Evolutionary conservation across 2,329 filamentous ascomycete genomes (phyloP).

Genomic region (Phyllosticta paracitricarpa): DNA sequence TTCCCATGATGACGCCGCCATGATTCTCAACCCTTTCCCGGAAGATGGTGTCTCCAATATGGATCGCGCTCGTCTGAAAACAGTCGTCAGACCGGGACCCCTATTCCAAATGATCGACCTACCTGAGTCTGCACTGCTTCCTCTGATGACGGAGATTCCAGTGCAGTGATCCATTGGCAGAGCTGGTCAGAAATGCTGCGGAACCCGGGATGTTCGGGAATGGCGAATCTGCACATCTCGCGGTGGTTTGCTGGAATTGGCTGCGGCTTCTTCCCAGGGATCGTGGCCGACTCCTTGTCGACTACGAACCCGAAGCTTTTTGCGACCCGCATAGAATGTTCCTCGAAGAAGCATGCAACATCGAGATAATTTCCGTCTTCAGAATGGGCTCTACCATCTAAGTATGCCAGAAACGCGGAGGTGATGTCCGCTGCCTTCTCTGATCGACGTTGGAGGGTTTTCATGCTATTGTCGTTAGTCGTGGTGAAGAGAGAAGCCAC

Average conservation of each 20-base stretch:
- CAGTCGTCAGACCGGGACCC: not conserved
- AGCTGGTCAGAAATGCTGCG: not conserved
- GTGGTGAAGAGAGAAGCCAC: not conserved
- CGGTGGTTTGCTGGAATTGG: conserved; percentile 12
- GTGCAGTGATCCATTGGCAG: not conserved
- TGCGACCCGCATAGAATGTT: conserved; percentile 9
- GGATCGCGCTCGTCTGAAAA: not conserved
- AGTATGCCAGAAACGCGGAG: not conserved
- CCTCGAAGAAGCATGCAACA: conserved; percentile 14
- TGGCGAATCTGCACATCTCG: conserved; percentile 10
- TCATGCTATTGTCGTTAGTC: not conserved
- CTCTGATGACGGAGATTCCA: not conserved
- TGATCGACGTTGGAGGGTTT: not conserved
- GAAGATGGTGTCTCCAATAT: not conserved
- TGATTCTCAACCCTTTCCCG: not conserved
- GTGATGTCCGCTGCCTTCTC: not conserved
- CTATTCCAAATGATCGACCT: not conserved
- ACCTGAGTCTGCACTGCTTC: not conserved
- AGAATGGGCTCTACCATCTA: not conserved
- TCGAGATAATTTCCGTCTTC: not conserved
- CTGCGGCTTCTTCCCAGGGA: conserved; percentile 11
- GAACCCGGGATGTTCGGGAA: not conserved
- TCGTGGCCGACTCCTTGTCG: conserved; percentile 10
- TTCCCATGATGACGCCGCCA: not conserved
- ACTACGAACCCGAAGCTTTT: conserved; percentile 12